Conservation (phyloP, 1,284 basidiomycete genomes). For the Lignosus rhinocerotis region DNA sequence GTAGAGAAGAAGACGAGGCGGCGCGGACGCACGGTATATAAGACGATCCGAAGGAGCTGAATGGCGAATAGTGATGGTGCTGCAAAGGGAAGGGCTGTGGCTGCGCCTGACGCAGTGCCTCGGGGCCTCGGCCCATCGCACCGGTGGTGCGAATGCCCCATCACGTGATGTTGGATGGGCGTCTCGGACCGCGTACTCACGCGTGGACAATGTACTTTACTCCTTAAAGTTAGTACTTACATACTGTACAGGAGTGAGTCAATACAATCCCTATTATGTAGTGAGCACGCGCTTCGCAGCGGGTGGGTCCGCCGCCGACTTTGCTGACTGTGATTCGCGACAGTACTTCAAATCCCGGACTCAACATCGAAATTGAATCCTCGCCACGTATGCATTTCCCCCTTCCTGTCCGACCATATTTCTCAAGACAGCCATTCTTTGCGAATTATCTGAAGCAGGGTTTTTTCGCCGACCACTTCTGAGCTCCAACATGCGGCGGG, state of each 20-base stretch:
- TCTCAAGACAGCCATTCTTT: not conserved
- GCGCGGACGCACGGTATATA: slow-evolving; percentile 10
- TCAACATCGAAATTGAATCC: not conserved
- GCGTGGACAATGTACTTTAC: too few relatives aligned
- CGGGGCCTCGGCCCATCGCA: too few relatives aligned
- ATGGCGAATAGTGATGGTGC: not conserved
- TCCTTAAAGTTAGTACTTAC: too few relatives aligned
- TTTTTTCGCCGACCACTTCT: not conserved
- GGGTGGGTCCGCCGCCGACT: not conserved
- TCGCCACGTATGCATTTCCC: not conserved
- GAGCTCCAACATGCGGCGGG: slow-evolving; percentile 10
- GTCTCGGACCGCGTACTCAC: too few relatives aligned
- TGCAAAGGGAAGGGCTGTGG: too few relatives aligned
- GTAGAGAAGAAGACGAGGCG: slow-evolving; percentile 1
- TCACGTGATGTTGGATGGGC: not conserved
- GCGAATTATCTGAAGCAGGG: not conserved
- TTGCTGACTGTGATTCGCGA: not conserved
- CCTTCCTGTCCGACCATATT: not conserved
- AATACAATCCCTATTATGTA: not conserved
- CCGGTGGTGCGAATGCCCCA: too few relatives aligned
- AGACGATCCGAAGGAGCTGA: not conserved
- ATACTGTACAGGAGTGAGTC: too few relatives aligned
- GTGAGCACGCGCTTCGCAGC: not conserved
- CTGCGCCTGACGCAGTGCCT: too few relatives aligned
- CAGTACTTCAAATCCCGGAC: too few relatives aligned